A percentile compares a stretch with the other conserved stretches of the same genome.
Evolutionary conservation across 257 asterid genomes (phyloP).

Genomic region (Solanum boliviense): DNA sequence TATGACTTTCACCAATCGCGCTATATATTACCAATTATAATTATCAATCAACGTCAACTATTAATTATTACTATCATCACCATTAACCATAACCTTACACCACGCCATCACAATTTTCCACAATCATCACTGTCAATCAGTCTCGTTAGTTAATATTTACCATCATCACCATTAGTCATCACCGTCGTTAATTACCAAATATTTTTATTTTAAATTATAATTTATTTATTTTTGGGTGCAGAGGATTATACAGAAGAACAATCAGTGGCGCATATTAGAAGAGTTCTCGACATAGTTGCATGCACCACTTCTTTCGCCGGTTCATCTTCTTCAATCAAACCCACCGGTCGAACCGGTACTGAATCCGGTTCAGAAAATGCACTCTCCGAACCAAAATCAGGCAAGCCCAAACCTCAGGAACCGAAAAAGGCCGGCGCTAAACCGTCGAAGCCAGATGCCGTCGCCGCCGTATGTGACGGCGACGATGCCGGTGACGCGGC

Average conservation of each 20-base stretch:
- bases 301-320: conserved; percentile 88
- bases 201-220: background rate
- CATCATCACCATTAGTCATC: background rate
- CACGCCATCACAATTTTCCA: too few relatives aligned
- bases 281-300: conserved; percentile 87
- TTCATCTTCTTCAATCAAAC: conserved; percentile 36
- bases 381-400: conserved; percentile 4
- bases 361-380: conserved; percentile 27
- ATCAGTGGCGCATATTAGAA: conserved; percentile 78
- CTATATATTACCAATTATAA: too few relatives aligned
- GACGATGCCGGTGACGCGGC: conserved; percentile 19
- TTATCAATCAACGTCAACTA: background rate
- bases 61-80: background rate
- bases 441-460: conserved; percentile 19
- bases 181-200: background rate
- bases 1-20: too few relatives aligned
- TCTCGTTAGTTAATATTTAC: too few relatives aligned
- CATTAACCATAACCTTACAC: background rate
- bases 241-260: conserved; percentile 69
- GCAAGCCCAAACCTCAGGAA: conserved; percentile 26
- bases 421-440: conserved; percentile 25
- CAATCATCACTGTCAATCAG: background rate
- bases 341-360: conserved; percentile 24
- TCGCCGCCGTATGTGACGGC: background rate
- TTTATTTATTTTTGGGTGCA: conserved; percentile 1